These are phyloP conservation scores for Suhomyces kilbournensis DNA, from an alignment of 805 yeast genomes.

Conservation along the genomic window DNA sequence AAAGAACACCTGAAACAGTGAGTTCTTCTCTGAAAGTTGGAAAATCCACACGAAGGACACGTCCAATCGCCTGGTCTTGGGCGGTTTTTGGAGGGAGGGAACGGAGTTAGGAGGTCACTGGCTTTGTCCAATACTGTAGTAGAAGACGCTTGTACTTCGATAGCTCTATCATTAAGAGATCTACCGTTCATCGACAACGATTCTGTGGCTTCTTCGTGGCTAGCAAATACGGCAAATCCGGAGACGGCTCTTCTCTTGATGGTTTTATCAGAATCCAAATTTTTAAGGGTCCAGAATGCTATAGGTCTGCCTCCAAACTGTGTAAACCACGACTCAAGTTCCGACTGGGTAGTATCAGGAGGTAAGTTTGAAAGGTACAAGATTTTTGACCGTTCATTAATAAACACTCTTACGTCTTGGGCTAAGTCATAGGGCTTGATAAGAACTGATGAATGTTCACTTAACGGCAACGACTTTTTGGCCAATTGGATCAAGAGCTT, in stretches of 20 bases:
- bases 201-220: conserved; percentile 84
- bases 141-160: conserved; percentile 88
- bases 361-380: conserved; percentile 79
- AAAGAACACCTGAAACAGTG: conserved; percentile 92
- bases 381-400: conserved; percentile 72
- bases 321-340: conserved; percentile 86
- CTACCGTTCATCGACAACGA: conserved; percentile 79
- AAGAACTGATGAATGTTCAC: conserved; percentile 53
- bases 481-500: conserved; percentile 47
- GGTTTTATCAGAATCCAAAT: conserved; percentile 27
- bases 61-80: conserved; percentile 98
- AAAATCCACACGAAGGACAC: conserved; percentile 95
- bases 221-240: conserved; percentile 82
- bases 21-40: conserved; percentile 89
- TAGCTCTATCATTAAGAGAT: conserved; percentile 62
- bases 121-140: conserved; percentile 76
- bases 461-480: conserved; percentile 47
- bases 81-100: conserved; percentile 80
- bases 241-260: conserved; percentile 40
- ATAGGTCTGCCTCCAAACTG: conserved; percentile 83
- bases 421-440: conserved; percentile 73
- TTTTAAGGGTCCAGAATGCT: conserved; percentile 83
- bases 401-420: conserved; percentile 67
- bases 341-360: conserved; percentile 83
- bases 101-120: conserved; percentile 75